Evolutionary conservation across 176 grass and related monocot genomes (phyloP), one percentile per base, ranked within the genome.

Genomic region (Cenchrus fungigraminus): DNA sequence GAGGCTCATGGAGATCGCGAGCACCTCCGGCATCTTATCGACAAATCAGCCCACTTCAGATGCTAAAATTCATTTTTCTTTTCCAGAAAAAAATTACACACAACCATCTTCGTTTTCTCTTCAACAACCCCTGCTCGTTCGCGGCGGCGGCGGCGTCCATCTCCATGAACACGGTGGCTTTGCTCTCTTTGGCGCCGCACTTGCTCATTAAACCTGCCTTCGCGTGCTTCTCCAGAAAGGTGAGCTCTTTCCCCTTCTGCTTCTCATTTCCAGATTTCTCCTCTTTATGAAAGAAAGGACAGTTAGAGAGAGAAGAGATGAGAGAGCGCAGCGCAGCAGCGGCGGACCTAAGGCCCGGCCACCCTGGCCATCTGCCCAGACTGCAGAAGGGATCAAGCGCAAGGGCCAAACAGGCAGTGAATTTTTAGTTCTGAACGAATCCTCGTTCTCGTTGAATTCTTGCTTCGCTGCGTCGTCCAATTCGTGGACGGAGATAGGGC

Each of bases 151-250:
- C 74, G 69, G 59, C 70, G 14, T 1, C 54, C 53, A 59, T 64
- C 72, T 89, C 92, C 79, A 98, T 98, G 96, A 94, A 84, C 85
- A 92, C 91, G 56, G 96, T 88, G 6, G 86, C 88, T 53, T 90
- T 87, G 9, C 82, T 91, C 34, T 92, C 91, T 71, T 69, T 92
- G 82, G 52, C 89, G 65, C 91, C 93, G 28, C 91, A 87, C 68
- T 54, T 95, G 78, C 87, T 94, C 45, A 83, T 94, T 78, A 92
- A 92, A 71, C 96, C 91, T 12, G 92, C 93, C n/a, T 75, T 89
- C 62, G 76, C 87, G 22, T 90, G 84, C 54, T 93, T 74, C 86
- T 87, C 91, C 19, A 84, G 86, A 90, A 98, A 90, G 93, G 96
- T 98, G 52, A 54, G 44, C 15, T 62, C 75, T 80, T 84, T 85